phyloP scores from a whole-genome alignment of 2,329 filamentous ascomycete genomes.

The Trichoderma sp. region DNA sequence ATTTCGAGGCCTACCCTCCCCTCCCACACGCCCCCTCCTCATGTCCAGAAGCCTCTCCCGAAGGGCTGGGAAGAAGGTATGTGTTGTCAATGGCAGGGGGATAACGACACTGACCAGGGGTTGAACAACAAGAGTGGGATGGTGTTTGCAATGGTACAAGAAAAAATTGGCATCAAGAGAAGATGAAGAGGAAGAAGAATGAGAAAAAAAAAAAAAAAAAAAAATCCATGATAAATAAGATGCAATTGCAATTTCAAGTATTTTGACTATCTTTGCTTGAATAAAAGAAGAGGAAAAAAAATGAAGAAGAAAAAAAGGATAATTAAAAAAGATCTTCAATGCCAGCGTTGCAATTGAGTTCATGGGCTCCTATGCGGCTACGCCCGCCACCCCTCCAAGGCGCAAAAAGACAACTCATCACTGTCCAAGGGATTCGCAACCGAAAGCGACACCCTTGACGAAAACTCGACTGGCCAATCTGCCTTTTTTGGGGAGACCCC shows the following conservation, averaged over 20 bases:
- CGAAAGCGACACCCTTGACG: neutral
- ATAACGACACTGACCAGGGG: slow-evolving; percentile 1
- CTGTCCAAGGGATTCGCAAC: neutral
- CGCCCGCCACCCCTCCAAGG: neutral
- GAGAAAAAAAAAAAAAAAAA: no score
- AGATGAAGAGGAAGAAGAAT: neutral
- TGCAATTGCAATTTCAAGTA: neutral
- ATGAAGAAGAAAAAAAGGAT: neutral
- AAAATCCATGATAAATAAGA: neutral
- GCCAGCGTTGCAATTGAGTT: neutral
- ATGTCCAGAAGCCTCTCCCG: slow-evolving; percentile 16
- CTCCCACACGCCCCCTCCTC: slow-evolving; percentile 16
- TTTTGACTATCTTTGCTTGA: neutral
- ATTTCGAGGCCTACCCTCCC: neutral
- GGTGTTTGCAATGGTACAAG: neutral
- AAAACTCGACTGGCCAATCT: neutral
- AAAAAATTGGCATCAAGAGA: neutral
- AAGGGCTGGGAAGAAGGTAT: slow-evolving; percentile 18
- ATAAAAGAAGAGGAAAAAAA: neutral
- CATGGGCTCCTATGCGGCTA: neutral
- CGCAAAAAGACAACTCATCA: slow-evolving; percentile 5
- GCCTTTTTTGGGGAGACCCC: neutral
- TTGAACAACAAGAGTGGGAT: neutral
- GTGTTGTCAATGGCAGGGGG: slow-evolving; percentile 17
- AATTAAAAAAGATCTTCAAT: slow-evolving; percentile 11